These are phyloP conservation scores for Pleomassaria siparia DNA, from an alignment of 2,329 filamentous ascomycete species.

Conservation along the genomic window DNA sequence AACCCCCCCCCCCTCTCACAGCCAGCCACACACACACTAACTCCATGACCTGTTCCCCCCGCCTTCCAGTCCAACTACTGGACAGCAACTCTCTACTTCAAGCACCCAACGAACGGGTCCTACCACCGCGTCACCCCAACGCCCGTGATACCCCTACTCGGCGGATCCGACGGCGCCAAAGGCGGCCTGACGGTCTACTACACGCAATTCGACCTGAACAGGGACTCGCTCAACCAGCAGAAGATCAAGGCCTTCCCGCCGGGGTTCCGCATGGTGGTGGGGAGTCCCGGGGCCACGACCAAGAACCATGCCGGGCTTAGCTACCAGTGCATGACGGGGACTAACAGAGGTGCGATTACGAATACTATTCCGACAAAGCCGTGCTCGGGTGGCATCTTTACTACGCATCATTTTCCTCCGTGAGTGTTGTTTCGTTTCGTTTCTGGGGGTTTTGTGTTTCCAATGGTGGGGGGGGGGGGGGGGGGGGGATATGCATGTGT, in stretches of 20 bases:
- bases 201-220: conserved; percentile 34
- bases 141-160: conserved; percentile 24
- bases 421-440: too few relatives aligned
- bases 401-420: conserved; percentile 28
- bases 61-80: conserved; percentile 30
- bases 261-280: conserved; percentile 34
- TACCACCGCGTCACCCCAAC: conserved; percentile 20
- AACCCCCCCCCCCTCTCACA: too few relatives aligned
- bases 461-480: too few relatives aligned
- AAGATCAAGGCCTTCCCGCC: conserved; percentile 22
- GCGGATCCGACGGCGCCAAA: conserved; percentile 21
- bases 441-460: too few relatives aligned
- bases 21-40: too few relatives aligned
- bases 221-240: conserved; percentile 28
- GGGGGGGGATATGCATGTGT: too few relatives aligned
- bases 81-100: conserved; percentile 28
- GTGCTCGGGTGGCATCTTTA: conserved; percentile 28
- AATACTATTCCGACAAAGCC: conserved; percentile 23
- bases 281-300: conserved; percentile 30
- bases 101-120: conserved; percentile 28
- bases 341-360: conserved; percentile 22
- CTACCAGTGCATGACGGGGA: conserved; percentile 23
- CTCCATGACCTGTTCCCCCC: too few relatives aligned
- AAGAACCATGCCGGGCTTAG: conserved; percentile 22
- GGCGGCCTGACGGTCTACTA: conserved; percentile 34